Percentiles rank a stretch among this genome's conserved stretches.
Conservation (phyloP, 2,329 filamentous ascomycete genomes). For the Colletotrichum cordylinicola region DNA sequence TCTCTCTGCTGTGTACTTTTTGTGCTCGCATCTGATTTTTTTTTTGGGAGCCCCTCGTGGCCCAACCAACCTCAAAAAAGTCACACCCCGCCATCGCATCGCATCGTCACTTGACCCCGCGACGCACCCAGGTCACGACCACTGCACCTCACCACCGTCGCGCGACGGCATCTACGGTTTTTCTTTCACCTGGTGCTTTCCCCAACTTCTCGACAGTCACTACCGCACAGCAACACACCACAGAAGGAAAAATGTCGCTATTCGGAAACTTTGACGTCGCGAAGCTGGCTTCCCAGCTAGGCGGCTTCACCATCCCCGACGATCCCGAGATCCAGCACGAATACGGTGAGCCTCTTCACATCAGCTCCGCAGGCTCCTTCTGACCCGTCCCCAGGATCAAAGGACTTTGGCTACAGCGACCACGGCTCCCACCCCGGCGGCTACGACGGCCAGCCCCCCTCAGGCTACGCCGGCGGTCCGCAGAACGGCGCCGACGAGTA, state of each 20-base stretch:
- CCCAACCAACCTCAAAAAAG: neutral
- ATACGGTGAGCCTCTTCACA: neutral
- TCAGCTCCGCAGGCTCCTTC: neutral
- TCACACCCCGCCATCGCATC: neutral
- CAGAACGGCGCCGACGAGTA: slow-evolving; percentile 22
- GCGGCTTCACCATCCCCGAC: slow-evolving; percentile 38
- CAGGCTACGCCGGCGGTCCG: slow-evolving; percentile 19
- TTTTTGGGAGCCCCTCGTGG: neutral
- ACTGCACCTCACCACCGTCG: neutral
- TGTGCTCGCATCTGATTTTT: neutral
- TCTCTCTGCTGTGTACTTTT: neutral
- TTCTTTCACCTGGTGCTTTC: neutral
- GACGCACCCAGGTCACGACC: neutral
- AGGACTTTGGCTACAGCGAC: slow-evolving; percentile 21
- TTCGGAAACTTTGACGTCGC: slow-evolving; percentile 28
- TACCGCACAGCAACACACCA: neutral
- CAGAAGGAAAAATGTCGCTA: neutral
- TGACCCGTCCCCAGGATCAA: neutral
- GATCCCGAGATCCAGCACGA: slow-evolving; percentile 38
- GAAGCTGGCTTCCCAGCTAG: slow-evolving; percentile 40
- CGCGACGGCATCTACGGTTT: neutral
- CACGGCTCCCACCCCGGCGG: neutral
- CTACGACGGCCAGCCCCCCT: slow-evolving; percentile 19
- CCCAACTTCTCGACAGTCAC: neutral
- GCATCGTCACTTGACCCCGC: slow-evolving; percentile 13